These are phyloP conservation scores for Kwoniella europaea DNA, from an alignment of 768 basidiomycete genomes.

Conservation along the genomic window DNA sequence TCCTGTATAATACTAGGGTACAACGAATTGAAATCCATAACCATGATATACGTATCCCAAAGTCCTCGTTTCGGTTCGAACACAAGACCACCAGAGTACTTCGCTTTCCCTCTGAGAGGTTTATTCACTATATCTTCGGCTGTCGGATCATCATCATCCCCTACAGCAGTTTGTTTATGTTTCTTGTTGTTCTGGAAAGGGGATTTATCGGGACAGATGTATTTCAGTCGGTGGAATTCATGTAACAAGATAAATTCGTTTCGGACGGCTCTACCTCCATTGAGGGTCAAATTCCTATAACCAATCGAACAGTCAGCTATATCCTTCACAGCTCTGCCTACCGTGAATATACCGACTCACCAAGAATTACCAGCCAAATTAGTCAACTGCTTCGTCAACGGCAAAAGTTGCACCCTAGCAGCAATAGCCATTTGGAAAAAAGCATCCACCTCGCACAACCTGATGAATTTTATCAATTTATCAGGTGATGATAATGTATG, in stretches of 20 bases:
- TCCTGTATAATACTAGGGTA: constrained; percentile 99
- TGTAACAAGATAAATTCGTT: constrained; percentile 99
- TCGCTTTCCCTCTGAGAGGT: constrained; percentile 72
- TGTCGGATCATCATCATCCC: constrained; percentile 63
- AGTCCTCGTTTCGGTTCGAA: constrained; percentile 94
- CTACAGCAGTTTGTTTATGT: constrained; percentile 33
- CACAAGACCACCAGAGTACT: constrained; percentile 97
- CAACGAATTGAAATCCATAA: constrained; percentile 99
- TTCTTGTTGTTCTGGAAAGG: constrained; percentile 76
- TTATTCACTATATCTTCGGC: constrained; percentile 68
- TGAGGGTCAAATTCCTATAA: constrained; percentile 90
- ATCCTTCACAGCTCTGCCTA: background rate
- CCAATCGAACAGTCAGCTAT: constrained; percentile 5
- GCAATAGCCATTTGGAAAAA: constrained; percentile 98
- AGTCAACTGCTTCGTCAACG: constrained; percentile 89
- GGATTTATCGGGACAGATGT: constrained; percentile 92
- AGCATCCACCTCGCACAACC: constrained; percentile 93
- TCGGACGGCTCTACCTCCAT: constrained; percentile 95
- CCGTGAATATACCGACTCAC: constrained; percentile 61
- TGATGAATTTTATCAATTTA: constrained; percentile 80
- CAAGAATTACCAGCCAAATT: constrained; percentile 96
- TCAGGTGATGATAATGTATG: constrained; percentile 76
- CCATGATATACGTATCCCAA: constrained; percentile 95
- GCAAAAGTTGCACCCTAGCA: constrained; percentile 88
- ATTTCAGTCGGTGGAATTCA: constrained; percentile 94